Evolutionary conservation across 306 rosid species (phyloP), one percentile per base, ranked within the genome.

Genomic region (Geum urbanum): DNA sequence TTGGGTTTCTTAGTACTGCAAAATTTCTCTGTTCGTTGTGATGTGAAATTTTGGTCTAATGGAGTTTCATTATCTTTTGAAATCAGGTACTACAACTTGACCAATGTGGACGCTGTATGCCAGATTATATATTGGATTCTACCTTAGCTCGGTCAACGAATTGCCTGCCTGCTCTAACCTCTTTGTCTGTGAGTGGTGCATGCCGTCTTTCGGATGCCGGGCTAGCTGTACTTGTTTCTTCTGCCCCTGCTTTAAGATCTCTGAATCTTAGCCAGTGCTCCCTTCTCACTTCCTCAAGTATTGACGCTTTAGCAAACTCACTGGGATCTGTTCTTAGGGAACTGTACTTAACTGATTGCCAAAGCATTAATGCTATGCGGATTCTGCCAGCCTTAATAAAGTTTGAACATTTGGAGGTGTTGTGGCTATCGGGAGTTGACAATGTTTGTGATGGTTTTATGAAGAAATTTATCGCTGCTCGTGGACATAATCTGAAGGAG

Each of bases 251-350:
- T 41, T 82, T 94, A 77, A 78, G 88, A 80, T 91, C 97, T 5
- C 70, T 94, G 67, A 85, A 94, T 84, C 79, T 94, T 72, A 87
- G 95, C 81, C 95, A 87, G 76, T 94, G 97, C 80, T 87, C 97
- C 79, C 85, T 88, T 72, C 92, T 94, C 81, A 83, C 96, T 46
- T 71, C 63, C 78, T 69, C 69, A 39, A 74, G 96, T 78, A 63
- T 90, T 0, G 6, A 63, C 48, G 56, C 70, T 72, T 66, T 94
- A 73, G 92, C 95, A 5, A 62, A 83, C 56, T 80, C 92, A 27
- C 74, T 90, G 35, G 97, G 94, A 73, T 80, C 87, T 56, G 37
- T 63, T 63, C 74, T 94, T 78, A 88, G 80, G 81, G 92, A 91
- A 77, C 72, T 91, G 73, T 86, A 87, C 81, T 86, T 94, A 50